Evolutionary conservation across 2,329 filamentous ascomycete species (phyloP).

Genomic region (Emergomyces pasteurianus): DNA sequence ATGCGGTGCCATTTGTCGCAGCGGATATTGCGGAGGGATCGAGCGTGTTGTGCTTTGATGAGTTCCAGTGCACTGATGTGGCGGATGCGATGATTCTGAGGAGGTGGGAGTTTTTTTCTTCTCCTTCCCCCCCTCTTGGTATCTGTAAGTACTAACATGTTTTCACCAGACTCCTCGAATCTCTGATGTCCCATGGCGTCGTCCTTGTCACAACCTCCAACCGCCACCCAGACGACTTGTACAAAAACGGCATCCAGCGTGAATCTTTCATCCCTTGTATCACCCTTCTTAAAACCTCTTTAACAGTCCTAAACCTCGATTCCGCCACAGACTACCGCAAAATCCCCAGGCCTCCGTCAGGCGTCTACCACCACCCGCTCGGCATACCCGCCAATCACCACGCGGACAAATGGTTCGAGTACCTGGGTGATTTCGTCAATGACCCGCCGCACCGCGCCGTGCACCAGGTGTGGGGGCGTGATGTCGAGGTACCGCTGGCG

Average conservation of each 20-base stretch:
- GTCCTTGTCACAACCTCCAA: slow-evolving; percentile 95
- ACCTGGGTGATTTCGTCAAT: slow-evolving; percentile 70
- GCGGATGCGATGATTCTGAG: slow-evolving; percentile 97
- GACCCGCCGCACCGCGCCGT: slow-evolving; percentile 65
- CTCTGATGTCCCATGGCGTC: slow-evolving; percentile 91
- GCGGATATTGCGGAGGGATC: slow-evolving; percentile 82
- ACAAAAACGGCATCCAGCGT: slow-evolving; percentile 95
- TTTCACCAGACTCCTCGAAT: slow-evolving; percentile 56
- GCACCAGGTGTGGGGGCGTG: slow-evolving; percentile 84
- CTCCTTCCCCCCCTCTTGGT: too few species aligned
- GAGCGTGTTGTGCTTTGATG: slow-evolving; percentile 90
- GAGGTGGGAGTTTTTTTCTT: too few species aligned
- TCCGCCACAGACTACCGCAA: slow-evolving; percentile 95
- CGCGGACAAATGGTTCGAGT: slow-evolving; percentile 89
- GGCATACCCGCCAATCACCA: slow-evolving; percentile 66
- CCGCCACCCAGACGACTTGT: slow-evolving; percentile 88
- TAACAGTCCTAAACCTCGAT: slow-evolving; percentile 88
- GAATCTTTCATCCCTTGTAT: slow-evolving; percentile 94
- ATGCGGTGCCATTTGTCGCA: slow-evolving; percentile 82
- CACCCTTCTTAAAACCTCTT: slow-evolving; percentile 68
- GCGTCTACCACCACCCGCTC: slow-evolving; percentile 85
- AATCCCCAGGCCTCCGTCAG: slow-evolving; percentile 81
- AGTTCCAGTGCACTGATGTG: slow-evolving; percentile 97
- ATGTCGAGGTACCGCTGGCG: slow-evolving; percentile 75
- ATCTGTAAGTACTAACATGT: slow-evolving; percentile 1